Evolutionary conservation across 768 basidiomycete species (phyloP).

Genomic region (Sutorius australiensis): DNA sequence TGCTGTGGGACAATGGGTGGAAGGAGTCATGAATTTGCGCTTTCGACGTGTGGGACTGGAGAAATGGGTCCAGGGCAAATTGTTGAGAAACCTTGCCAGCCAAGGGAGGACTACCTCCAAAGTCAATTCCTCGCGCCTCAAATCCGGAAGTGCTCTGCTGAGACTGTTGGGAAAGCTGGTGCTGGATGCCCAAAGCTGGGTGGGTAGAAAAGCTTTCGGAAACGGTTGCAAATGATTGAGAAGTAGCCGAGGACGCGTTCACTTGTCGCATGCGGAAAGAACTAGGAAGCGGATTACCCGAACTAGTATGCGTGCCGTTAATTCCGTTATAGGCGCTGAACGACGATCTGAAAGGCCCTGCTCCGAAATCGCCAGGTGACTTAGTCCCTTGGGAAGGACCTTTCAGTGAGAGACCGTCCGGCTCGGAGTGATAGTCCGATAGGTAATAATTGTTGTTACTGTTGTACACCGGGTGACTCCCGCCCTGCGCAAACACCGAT

Average conservation of each 20-base stretch:
- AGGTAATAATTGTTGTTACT: slow-evolving; percentile 32
- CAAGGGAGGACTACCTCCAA: slow-evolving; percentile 26
- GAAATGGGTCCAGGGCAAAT: slow-evolving; percentile 33
- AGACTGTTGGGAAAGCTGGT: slow-evolving; percentile 34
- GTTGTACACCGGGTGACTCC: slow-evolving; percentile 40
- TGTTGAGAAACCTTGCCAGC: slow-evolving; percentile 28
- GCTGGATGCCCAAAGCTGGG: slow-evolving; percentile 28
- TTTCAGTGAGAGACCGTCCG: slow-evolving; percentile 33
- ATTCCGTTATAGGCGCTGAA: slow-evolving; percentile 33
- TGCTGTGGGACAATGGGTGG: slow-evolving; percentile 31
- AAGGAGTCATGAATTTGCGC: slow-evolving; percentile 34
- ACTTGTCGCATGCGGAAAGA: slow-evolving; percentile 37
- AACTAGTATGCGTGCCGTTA: slow-evolving; percentile 23
- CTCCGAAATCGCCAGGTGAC: slow-evolving; percentile 33
- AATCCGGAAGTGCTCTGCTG: slow-evolving; percentile 29
- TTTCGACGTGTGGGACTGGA: slow-evolving; percentile 29
- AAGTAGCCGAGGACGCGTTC: slow-evolving; percentile 24
- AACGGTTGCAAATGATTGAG: slow-evolving; percentile 24
- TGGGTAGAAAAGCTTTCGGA: slow-evolving; percentile 27
- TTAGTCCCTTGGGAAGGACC: slow-evolving; percentile 27
- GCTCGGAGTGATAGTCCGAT: slow-evolving; percentile 34
- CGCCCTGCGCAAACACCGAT: slow-evolving; percentile 31
- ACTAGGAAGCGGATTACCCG: slow-evolving; percentile 31
- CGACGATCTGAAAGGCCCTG: slow-evolving; percentile 35
- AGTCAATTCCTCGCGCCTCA: slow-evolving; percentile 33